These are phyloP conservation scores for Tetrapisispora taiwanensis DNA, from an alignment of 805 yeast species.

Conservation along the genomic window DNA sequence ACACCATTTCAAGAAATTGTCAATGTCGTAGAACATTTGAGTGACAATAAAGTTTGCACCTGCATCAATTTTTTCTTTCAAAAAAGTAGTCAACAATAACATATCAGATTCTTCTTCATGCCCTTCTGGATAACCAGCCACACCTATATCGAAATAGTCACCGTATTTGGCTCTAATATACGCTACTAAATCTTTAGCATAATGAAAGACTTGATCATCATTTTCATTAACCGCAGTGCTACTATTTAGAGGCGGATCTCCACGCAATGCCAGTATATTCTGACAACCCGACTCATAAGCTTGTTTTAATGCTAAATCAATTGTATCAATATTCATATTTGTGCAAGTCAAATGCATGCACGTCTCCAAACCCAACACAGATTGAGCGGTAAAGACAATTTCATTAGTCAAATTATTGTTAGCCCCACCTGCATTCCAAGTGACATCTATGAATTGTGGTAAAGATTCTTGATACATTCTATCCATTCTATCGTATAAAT, in stretches of 20 bases:
- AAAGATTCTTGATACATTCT: slow-evolving; percentile 79
- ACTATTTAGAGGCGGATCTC: slow-evolving; percentile 86
- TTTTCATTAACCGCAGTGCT: slow-evolving; percentile 2
- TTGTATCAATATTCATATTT: slow-evolving; percentile 72
- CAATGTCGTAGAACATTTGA: slow-evolving; percentile 94
- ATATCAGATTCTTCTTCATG: slow-evolving; percentile 72
- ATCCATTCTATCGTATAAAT: slow-evolving; percentile 93
- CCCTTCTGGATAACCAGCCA: slow-evolving; percentile 97
- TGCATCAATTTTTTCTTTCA: slow-evolving; percentile 83
- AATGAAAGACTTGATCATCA: slow-evolving; percentile 45
- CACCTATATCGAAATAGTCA: slow-evolving; percentile 85
- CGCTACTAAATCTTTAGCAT: slow-evolving; percentile 76
- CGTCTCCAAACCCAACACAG: slow-evolving; percentile 84
- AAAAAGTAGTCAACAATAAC: slow-evolving; percentile 40
- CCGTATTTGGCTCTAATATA: slow-evolving; percentile 74
- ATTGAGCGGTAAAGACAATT: slow-evolving; percentile 82
- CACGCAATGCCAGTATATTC: slow-evolving; percentile 87
- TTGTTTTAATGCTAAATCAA: slow-evolving; percentile 73
- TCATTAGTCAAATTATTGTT: slow-evolving; percentile 64
- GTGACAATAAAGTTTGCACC: slow-evolving; percentile 93
- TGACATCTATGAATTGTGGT: slow-evolving; percentile 88
- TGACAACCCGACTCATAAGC: slow-evolving; percentile 92
- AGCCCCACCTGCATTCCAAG: slow-evolving; percentile 93
- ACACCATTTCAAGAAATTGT: slow-evolving; percentile 78
- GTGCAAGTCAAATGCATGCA: slow-evolving; percentile 98